Evolutionary conservation across 2,329 filamentous ascomycete species (phyloP).

Genomic region (Zasmidium citrigriseum): DNA sequence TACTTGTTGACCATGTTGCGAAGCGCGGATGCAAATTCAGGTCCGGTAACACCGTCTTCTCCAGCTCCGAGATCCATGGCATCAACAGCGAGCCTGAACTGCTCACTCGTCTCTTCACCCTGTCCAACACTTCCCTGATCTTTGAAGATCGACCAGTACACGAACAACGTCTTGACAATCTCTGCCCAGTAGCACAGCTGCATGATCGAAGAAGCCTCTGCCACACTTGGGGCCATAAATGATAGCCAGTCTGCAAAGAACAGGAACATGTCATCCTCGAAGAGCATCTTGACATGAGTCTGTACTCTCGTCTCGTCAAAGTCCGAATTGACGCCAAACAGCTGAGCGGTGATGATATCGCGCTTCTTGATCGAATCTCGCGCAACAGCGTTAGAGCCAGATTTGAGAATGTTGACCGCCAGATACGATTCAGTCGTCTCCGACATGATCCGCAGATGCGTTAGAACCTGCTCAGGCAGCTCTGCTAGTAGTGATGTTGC

Average conservation of each 20-base stretch:
- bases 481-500: conserved; percentile 73
- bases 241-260: conserved; percentile 69
- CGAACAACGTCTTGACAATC: conserved; percentile 75
- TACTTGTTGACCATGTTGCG: conserved; percentile 68
- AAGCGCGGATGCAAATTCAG: conserved; percentile 11
- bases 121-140: neutral
- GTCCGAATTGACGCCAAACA: conserved; percentile 31
- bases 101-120: neutral
- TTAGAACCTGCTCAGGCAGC: conserved; percentile 79
- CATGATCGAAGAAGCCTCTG: conserved; percentile 59
- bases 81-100: neutral
- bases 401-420: conserved; percentile 69
- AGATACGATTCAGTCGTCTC: conserved; percentile 88
- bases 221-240: conserved; percentile 30
- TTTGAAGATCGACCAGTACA: conserved; percentile 43
- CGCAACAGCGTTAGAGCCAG: conserved; percentile 45
- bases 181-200: conserved; percentile 88
- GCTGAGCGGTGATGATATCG: conserved; percentile 31
- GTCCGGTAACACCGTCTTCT: conserved; percentile 9
- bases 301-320: conserved; percentile 20
- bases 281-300: conserved; percentile 47
- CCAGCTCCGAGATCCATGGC: neutral
- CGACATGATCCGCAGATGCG: conserved; percentile 81
- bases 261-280: conserved; percentile 71
- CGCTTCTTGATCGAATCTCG: conserved; percentile 27